Evolutionary conservation across 352 stramenopile genomes (phyloP).

Genomic region (Phytophthora syringae): DNA sequence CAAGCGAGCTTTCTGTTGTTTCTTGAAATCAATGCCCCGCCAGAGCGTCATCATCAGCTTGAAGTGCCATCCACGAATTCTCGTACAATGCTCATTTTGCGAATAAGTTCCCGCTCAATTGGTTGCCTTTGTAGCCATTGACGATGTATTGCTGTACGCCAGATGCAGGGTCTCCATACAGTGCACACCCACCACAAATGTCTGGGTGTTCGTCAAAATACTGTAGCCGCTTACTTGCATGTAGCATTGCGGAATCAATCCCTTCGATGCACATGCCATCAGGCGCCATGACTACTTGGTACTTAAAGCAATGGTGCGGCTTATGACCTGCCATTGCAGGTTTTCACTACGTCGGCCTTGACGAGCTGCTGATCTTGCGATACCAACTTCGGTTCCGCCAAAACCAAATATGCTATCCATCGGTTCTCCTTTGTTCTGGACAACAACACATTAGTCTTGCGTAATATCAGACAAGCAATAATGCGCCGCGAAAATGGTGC

Average conservation of each 20-base stretch:
- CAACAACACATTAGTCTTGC: slow-evolving; percentile 3
- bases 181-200: neutral
- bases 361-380: neutral
- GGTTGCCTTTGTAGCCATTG: too few relatives aligned
- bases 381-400: slow-evolving; percentile 1
- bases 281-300: neutral
- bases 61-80: too few relatives aligned
- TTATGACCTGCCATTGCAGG: slow-evolving; percentile 6
- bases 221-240: neutral
- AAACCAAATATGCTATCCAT: slow-evolving; percentile 9
- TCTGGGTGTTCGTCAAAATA: neutral
- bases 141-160: too few relatives aligned
- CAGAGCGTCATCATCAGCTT: too few relatives aligned
- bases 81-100: too few relatives aligned
- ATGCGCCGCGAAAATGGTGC: slow-evolving; percentile 4
- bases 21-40: too few relatives aligned
- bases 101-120: too few relatives aligned
- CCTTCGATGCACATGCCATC: neutral
- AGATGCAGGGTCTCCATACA: neutral
- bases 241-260: neutral
- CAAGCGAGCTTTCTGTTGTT: too few relatives aligned
- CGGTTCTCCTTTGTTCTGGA: neutral
- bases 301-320: slow-evolving; percentile 6
- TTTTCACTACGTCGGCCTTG: neutral
- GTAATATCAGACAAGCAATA: neutral